Base-by-base conservation (phyloP, 1,139 yeast genomes). In the Hyphopichia burtonii region DNA sequence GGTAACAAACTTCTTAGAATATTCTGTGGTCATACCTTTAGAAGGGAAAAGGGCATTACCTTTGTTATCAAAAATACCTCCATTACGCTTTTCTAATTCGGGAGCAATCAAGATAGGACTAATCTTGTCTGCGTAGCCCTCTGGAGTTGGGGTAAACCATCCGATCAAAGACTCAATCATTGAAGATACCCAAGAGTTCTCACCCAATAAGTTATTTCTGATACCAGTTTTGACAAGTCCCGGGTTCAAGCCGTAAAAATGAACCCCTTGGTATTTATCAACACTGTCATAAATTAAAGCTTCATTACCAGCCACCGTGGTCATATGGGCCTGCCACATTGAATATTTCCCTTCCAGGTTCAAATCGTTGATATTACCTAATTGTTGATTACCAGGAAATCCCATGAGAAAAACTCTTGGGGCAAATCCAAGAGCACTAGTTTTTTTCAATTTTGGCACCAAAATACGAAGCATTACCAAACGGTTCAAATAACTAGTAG, bases 221-320 rank as follows among this genome's bases (percentile, higher is more conserved):
- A 66, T 66, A 36, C 48, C 46, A 0, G 71, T 65, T 42, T 54
- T 61, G 25, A 66, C 59, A 1, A 66, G 6, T 4, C 71, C 71
- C 7, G 71, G 72, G 41, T 66, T 66, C 38, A 66, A 52, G 0
- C 72, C 72, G 45, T 46, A 65, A 31, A 61, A 41, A 34, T 53
- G 44, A 15, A 55, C 45, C 10, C 51, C 38, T 1, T 51, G 43
- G 38, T 51, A 56, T 20, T 51, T 47, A 7, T 41, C 33, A 2
- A 48, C 54, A 20, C 52, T 47, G 39, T 57, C 56, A 19, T 49
- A 36, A 1, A 65, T 67, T 25, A 66, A 44, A 1, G 65, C 54
- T 44, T 67, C 72, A 41, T 67, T 67, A 3, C 68, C 69, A 4
- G 71, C 71, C 15, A 67, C 70, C 0, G 71, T 66, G 39, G 52